Evolutionary conservation across 177 flowering plant species (phyloP), one percentile per base, ranked within the genome.

Genomic region (Vitis hybrid): DNA sequence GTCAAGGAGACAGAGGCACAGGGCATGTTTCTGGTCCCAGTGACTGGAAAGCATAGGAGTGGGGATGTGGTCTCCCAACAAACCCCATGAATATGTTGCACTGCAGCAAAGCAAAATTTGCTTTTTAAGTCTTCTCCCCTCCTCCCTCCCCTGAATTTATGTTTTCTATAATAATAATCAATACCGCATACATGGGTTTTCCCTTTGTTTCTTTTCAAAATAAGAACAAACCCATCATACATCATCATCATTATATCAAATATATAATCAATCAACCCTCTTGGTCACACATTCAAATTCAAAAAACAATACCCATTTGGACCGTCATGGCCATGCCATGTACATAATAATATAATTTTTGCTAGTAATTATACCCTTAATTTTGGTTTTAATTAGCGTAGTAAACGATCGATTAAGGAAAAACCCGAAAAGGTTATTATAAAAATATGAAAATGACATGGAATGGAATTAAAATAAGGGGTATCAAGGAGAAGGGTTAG

Each of bases 11-110:
- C 82, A 79, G n/a, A 59, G 62, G 49, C 49, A 52, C 75, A 72
- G 78, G 60, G 54, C 76, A 75, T 75, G 80, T 73, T 77, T 64
- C 71, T 58, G 78, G 76, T 77, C 73, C 73, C 70, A 55, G 62
- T 12, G 50, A 19, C 12, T 57, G 22, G 50, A 74, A 67, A 71
- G 70, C 68, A 59, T 52, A 55, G 60, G 62, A 69, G 28, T 65
- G 64, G 47, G 47, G 52, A 24, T 63, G 15, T 57, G 65, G 72
- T 18, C 8, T 52, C 58, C 73, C 74, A 66, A 75, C 69, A 69
- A 49, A 12, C 38, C 63, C 64, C 57, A 79, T 79, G 24, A 79
- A 59, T 73, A 61, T 76, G 82, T 74, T 73, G 71, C 77, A 7
- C 82, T 64, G 73, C 73, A 64, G 67, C 74, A 20, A 62, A 72